Percentiles rank a stretch among this genome's conserved stretches.
Conservation (phyloP, 2,329 filamentous ascomycete species). For the Fusarium devonianum region DNA sequence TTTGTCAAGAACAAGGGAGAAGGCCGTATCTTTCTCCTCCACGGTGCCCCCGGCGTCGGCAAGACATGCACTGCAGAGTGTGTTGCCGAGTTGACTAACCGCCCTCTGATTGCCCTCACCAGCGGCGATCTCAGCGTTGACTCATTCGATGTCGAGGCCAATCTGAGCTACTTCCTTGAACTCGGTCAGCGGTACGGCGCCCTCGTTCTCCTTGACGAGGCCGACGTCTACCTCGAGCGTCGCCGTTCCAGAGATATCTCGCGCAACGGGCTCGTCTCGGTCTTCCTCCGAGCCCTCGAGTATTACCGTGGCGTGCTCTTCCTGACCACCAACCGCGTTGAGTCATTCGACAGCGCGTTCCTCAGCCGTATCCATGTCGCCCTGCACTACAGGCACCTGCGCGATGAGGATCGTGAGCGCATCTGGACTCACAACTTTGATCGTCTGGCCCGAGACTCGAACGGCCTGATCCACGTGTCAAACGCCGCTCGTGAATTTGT, state of each 20-base stretch:
- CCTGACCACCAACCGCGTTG: conserved; percentile 59
- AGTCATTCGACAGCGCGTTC: conserved; percentile 57
- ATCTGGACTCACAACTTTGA: conserved; percentile 58
- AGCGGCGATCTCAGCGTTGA: conserved; percentile 56
- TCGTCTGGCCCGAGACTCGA: conserved; percentile 52
- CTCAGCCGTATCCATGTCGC: conserved; percentile 59
- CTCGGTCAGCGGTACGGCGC: conserved; percentile 59
- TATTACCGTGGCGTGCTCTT: conserved; percentile 60
- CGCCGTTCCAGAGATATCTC: conserved; percentile 53
- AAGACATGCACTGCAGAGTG: conserved; percentile 66
- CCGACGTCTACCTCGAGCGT: conserved; percentile 66
- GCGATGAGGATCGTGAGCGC: conserved; percentile 51
- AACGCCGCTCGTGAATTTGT: conserved; percentile 51
- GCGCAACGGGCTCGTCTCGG: conserved; percentile 57
- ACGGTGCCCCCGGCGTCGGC: conserved; percentile 62
- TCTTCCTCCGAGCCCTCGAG: conserved; percentile 60
- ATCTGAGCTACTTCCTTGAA: conserved; percentile 56
- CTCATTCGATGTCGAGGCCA: conserved; percentile 49
- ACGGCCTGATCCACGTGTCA: conserved; percentile 48
- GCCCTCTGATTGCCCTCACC: conserved; percentile 60
- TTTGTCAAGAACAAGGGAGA: conserved; percentile 60
- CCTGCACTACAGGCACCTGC: conserved; percentile 54
- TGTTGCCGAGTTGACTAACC: conserved; percentile 58
- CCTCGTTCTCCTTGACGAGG: conserved; percentile 65
- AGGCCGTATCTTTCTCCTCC: conserved; percentile 59